Percentiles rank a stretch among this genome's conserved stretches.
Conservation (phyloP, 2,329 filamentous ascomycete species). For the Aureobasidium sp. region DNA sequence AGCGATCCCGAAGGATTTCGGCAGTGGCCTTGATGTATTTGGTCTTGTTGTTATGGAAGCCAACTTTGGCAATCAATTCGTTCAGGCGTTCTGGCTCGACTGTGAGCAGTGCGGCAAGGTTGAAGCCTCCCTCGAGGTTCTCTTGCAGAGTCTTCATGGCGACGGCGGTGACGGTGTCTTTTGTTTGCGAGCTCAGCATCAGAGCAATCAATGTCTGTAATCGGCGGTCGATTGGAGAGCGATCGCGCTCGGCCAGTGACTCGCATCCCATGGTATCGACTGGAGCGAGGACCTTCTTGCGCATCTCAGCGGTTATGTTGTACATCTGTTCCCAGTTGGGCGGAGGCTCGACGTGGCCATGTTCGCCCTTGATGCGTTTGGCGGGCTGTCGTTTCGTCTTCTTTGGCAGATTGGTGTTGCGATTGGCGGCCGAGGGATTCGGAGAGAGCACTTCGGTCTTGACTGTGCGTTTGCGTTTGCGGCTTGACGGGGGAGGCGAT, state of each 20-base stretch:
- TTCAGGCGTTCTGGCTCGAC: slow-evolving; percentile 60
- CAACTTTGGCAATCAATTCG: slow-evolving; percentile 70
- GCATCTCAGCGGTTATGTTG: slow-evolving; percentile 67
- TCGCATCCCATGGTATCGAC: slow-evolving; percentile 98
- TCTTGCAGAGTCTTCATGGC: slow-evolving; percentile 73
- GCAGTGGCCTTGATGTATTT: slow-evolving; percentile 65
- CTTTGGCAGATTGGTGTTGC: slow-evolving; percentile 15
- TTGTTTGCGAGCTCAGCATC: slow-evolving; percentile 89
- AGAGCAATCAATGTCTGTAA: slow-evolving; percentile 81
- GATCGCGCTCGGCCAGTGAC: slow-evolving; percentile 52
- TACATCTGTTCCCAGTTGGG: slow-evolving; percentile 81
- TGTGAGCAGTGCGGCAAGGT: slow-evolving; percentile 66
- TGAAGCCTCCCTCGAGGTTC: slow-evolving; percentile 59
- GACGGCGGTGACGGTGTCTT: slow-evolving; percentile 79
- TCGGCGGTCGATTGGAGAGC: slow-evolving; percentile 50
- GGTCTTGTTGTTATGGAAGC: slow-evolving; percentile 94
- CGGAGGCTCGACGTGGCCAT: slow-evolving; percentile 44
- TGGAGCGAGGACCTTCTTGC: slow-evolving; percentile 59
- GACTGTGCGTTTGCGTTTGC: slow-evolving; percentile 14
- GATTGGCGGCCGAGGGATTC: slow-evolving; percentile 2
- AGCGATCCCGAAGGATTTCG: slow-evolving; percentile 60
- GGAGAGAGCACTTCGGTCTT: slow-evolving; percentile 12
- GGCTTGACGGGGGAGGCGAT: not conserved
- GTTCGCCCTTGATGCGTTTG: slow-evolving; percentile 26
- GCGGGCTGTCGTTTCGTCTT: slow-evolving; percentile 21